phyloP scores from a whole-genome alignment of 805 yeast species.

The Sugiyamaella floridensis region DNA sequence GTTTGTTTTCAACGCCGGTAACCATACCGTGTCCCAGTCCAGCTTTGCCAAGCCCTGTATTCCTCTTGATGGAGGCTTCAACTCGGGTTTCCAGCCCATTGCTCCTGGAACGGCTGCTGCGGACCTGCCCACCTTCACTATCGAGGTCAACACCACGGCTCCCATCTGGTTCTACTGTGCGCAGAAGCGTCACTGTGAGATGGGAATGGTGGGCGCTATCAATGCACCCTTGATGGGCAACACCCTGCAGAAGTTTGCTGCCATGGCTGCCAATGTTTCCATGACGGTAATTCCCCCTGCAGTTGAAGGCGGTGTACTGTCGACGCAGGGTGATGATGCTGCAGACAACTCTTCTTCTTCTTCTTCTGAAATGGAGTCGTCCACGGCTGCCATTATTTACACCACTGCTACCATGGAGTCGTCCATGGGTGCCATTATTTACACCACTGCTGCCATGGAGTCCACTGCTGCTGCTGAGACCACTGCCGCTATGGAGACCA shows the following conservation, averaged over 20 bases:
- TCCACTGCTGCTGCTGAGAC: no score
- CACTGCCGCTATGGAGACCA: constrained; percentile 2
- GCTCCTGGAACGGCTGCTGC: not conserved
- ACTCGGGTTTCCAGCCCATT: constrained; percentile 18
- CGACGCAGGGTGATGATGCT: not conserved
- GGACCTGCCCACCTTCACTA: constrained; percentile 13
- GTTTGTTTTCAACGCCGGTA: constrained; percentile 14
- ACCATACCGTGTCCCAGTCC: constrained; percentile 21
- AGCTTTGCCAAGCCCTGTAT: constrained; percentile 18
- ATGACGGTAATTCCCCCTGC: constrained; percentile 11
- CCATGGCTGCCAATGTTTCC: constrained; percentile 9
- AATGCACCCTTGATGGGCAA: constrained; percentile 13
- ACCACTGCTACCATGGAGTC: no score
- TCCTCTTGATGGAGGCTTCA: constrained; percentile 12
- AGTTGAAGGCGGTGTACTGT: constrained; percentile 9
- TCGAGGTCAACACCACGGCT: constrained; percentile 15
- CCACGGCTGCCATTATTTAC: no score
- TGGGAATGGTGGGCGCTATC: constrained; percentile 23
- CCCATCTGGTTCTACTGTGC: constrained; percentile 24
- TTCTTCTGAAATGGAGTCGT: not conserved
- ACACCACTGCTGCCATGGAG: not conserved
- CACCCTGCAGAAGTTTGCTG: constrained; percentile 12
- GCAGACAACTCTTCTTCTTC: not conserved
- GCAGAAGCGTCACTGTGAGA: constrained; percentile 22
- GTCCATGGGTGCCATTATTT: no score